Evolutionary conservation across 1,284 basidiomycete genomes (phyloP).

Genomic region (Pterula multifida): DNA sequence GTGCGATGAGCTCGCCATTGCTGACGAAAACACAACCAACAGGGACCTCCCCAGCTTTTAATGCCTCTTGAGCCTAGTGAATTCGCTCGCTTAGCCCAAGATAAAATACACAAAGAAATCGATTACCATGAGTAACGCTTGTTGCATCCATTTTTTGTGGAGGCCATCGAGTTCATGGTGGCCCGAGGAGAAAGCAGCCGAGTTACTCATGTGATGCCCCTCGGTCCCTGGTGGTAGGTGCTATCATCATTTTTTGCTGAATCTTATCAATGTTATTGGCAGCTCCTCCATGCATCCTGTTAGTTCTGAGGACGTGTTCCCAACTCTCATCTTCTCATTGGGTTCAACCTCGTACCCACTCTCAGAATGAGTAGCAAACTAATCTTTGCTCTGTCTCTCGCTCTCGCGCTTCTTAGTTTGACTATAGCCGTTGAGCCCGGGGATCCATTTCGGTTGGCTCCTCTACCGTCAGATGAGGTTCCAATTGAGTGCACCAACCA

Average conservation of each 20-base stretch:
- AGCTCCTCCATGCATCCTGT: neutral
- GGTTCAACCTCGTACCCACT: too few species aligned
- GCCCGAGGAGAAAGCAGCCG: neutral
- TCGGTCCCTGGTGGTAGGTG: too few species aligned
- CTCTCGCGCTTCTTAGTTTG: neutral
- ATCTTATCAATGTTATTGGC: neutral
- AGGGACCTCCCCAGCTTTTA: conserved; percentile 82
- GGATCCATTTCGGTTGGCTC: neutral
- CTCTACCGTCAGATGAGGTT: neutral
- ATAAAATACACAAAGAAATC: conserved; percentile 2
- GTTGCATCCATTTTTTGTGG: conserved; percentile 14
- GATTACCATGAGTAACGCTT: conserved; percentile 13
- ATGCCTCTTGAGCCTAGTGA: conserved; percentile 71
- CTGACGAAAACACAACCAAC: conserved; percentile 96
- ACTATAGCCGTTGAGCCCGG: neutral
- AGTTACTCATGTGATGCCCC: neutral
- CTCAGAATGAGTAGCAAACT: neutral
- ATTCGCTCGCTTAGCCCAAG: conserved; percentile 5
- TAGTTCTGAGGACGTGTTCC: neutral
- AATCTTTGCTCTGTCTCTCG: neutral
- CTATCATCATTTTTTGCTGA: neutral
- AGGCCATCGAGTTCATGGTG: neutral
- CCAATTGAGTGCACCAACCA: neutral
- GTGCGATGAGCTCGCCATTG: conserved; percentile 64
- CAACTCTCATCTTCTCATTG: neutral